Base-by-base conservation (phyloP, 306 rosid species). In the Albizia julibrissin region DNA sequence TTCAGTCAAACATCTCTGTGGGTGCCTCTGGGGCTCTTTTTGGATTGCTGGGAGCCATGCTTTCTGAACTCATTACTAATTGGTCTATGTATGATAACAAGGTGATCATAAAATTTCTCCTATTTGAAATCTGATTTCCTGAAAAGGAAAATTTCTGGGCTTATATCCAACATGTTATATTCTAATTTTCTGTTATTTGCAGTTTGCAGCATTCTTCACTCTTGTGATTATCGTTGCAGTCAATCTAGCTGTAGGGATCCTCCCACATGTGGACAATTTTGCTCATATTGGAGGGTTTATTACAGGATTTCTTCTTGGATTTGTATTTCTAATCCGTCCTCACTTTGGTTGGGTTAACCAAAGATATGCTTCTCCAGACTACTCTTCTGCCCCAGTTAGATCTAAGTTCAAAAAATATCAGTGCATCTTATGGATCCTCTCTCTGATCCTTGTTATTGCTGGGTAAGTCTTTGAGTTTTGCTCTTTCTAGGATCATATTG, bases 11-110 rank as follows among this genome's bases (percentile, higher is more conserved):
- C 87, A 90, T 95, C 76, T 95, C 99, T 31, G 99, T 95, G 24
- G 99, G 99, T 85, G 99, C 99, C 82, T 95, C 99, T 49, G 99
- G 99, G 82, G 98, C 98, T 15, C 94, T 95, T 81, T 95, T 95
- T 39, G 99, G 99, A 49, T 90, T 95, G 79, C 90, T 95, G 15
- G 99, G 99, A 80, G 97, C 87, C 86, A 93, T 95, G 99, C 98
- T 95, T 70, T 95, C 98, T 43, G 99, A 95, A 85, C 98, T 95
- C 70, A 89, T 95, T 80, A 95, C 98, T 70, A 95, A 95, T 79
- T 93, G 99, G 99, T 79, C 95, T 37, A 92, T 95, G 31, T 95
- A 95, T 82, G 82, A 88, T 19, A 95, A 88, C 65, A 95, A 95
- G 98, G 99, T 92, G 82, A 81, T 70, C 76, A 62, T 68, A 74